Percentiles rank a stretch among this genome's conserved stretches.
Conservation (phyloP, 2,329 filamentous ascomycete genomes). For the Simplicillium sp. region DNA sequence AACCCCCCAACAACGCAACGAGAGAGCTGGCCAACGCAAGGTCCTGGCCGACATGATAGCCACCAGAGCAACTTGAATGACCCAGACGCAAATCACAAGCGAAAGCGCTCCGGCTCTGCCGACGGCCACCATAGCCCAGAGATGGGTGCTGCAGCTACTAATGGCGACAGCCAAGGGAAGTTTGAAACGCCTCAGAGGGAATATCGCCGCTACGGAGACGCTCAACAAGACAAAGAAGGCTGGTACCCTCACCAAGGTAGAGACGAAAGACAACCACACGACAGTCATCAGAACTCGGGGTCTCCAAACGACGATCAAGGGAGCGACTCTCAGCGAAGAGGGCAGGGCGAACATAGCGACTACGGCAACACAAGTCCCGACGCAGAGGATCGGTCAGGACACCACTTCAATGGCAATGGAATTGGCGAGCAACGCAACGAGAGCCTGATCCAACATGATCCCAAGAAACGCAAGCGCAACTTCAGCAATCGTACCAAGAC, state of each 20-base stretch:
- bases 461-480: constrained; percentile 65
- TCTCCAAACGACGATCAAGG: constrained; percentile 36
- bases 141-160: constrained; percentile 16
- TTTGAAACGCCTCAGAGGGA: constrained; percentile 34
- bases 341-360: constrained; percentile 30
- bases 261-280: constrained; percentile 35
- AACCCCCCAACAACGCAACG: constrained; percentile 15
- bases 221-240: constrained; percentile 36
- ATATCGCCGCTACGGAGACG: constrained; percentile 34
- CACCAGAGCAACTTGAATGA: constrained; percentile 30
- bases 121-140: constrained; percentile 21
- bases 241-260: constrained; percentile 40
- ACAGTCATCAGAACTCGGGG: constrained; percentile 36
- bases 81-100: constrained; percentile 46
- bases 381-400: constrained; percentile 33
- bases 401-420: constrained; percentile 25
- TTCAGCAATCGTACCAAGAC: constrained; percentile 97
- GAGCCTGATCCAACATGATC: constrained; percentile 44
- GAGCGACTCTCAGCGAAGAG: constrained; percentile 32
- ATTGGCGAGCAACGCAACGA: constrained; percentile 42
- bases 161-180: constrained; percentile 29
- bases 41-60: constrained; percentile 30
- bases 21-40: constrained; percentile 32
- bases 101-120: constrained; percentile 59
- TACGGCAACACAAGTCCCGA: constrained; percentile 46